Base-by-base conservation (phyloP, 2,329 filamentous ascomycete species). In the Aspergillus clavatus region DNA sequence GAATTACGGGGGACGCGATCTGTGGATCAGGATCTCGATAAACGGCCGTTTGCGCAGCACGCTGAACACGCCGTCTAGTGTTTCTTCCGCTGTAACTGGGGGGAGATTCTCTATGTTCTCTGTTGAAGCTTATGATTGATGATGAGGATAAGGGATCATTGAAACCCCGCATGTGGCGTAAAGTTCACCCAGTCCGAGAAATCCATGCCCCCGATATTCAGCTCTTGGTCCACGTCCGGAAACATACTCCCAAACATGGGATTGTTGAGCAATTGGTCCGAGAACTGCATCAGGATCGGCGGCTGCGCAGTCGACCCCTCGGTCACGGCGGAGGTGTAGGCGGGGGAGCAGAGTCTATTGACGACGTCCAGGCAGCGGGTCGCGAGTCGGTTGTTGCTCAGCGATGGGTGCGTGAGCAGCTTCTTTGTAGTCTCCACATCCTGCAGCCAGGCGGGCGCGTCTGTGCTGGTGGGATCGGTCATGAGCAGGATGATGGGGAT, bases 401-500 rank as follows among this genome's bases (percentile, higher is more conserved):
- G 54, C 0, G 67, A 65, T 5, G 66, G 66, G 40, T 68, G 61
- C 5, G 59, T 59, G n/a, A 71, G 54, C 4, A 71, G 65, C 5
- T 60, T 56, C 46, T 68, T 69, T 5, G 68, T 70, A 7, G 65
- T 62, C 49, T 67, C 65, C n/a, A 71, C 63, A 27, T 68, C 66
- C 39, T 64, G 63, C 10, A 68, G 57, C 66, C 66, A 68, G 40
- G 57, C 59, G 8, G 62, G 53, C 40, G 61, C 63, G 41, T 68
- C 63, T 1, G 63, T 54, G 38, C 60, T 67, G 12, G 63, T 62
- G 0, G 69, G 66, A 35, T 69, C 68, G 4, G 66, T 71, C 61
- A 69, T 69, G 23, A 73, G 57, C 43, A 68, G 67, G 38, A 73
- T 66, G 23, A 71, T 63, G 3, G 70, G 70, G 37, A 72, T 70